These are phyloP conservation scores for Melanogaster broomeanus DNA, from an alignment of 768 basidiomycete species.

Conservation along the genomic window DNA sequence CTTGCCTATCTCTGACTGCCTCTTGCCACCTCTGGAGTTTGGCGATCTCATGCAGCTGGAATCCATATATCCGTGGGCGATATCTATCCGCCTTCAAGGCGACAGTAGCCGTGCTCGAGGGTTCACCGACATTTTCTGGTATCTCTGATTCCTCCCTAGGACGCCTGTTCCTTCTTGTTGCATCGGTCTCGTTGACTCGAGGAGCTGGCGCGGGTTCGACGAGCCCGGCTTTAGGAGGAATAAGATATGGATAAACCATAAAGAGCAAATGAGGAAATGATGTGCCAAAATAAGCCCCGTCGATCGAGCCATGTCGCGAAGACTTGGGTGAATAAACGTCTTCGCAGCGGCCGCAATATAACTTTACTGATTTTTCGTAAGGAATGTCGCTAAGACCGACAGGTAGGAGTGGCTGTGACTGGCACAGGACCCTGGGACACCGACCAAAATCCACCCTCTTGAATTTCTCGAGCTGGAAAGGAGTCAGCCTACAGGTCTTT, in stretches of 20 bases:
- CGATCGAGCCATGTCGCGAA: slow-evolving; percentile 94
- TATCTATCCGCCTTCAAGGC: slow-evolving; percentile 92
- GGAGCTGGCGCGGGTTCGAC: slow-evolving; percentile 35
- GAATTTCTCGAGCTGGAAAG: slow-evolving; percentile 85
- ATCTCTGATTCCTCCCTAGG: slow-evolving; percentile 55
- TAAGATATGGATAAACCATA: slow-evolving; percentile 93
- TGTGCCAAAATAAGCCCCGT: slow-evolving; percentile 98
- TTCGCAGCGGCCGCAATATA: slow-evolving; percentile 98
- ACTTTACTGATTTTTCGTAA: slow-evolving; percentile 98
- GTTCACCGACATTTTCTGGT: slow-evolving; percentile 60
- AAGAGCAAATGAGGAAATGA: slow-evolving; percentile 97
- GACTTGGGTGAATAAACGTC: slow-evolving; percentile 98
- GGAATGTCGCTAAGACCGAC: slow-evolving; percentile 97
- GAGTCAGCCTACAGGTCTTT: not conserved
- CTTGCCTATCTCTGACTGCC: slow-evolving; percentile 81
- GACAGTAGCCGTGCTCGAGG: slow-evolving; percentile 74
- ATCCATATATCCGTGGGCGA: slow-evolving; percentile 93
- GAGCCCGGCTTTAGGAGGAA: slow-evolving; percentile 77
- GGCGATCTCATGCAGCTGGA: slow-evolving; percentile 92
- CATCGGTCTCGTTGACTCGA: slow-evolving; percentile 31
- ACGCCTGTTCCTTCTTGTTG: slow-evolving; percentile 43
- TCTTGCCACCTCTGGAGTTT: slow-evolving; percentile 96
- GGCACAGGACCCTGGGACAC: slow-evolving; percentile 96
- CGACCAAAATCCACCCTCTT: slow-evolving; percentile 98
- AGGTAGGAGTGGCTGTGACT: slow-evolving; percentile 91